phyloP scores from a whole-genome alignment of 192 early-diverging fungal genomes.

The Fimicolochytrium jonesii region DNA sequence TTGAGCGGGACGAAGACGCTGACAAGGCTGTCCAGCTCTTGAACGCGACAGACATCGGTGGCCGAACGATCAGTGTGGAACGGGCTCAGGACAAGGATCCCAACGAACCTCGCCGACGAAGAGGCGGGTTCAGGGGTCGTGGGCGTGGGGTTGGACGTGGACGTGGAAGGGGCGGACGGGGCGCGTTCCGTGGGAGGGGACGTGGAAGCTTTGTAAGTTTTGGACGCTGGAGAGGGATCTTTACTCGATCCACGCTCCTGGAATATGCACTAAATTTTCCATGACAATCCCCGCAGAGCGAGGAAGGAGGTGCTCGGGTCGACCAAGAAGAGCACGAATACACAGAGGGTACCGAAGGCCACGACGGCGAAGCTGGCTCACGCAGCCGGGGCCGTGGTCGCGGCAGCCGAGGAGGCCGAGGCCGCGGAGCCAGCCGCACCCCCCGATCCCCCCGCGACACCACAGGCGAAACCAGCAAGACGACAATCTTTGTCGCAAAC shows the following conservation, averaged over 20 bases:
- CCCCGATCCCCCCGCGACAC: slow-evolving; percentile 22
- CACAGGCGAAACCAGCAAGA: slow-evolving; percentile 32
- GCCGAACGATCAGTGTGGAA: slow-evolving; percentile 89
- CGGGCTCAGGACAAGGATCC: slow-evolving; percentile 63
- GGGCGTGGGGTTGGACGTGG: slow-evolving; percentile 16
- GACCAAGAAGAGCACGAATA: slow-evolving; percentile 15
- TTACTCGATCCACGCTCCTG: too few species aligned
- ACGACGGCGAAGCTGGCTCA: slow-evolving; percentile 25
- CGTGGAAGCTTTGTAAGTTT: too few species aligned
- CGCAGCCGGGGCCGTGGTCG: slow-evolving; percentile 29
- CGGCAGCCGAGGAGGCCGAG: slow-evolving; percentile 31
- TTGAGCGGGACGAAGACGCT: slow-evolving; percentile 62
- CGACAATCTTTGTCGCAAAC: slow-evolving; percentile 58
- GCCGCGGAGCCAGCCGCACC: slow-evolving; percentile 16
- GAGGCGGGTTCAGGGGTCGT: slow-evolving; percentile 5
- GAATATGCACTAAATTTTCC: too few species aligned
- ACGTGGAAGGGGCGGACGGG: slow-evolving; percentile 22
- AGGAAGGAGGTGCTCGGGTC: slow-evolving; percentile 5
- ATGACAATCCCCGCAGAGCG: too few species aligned
- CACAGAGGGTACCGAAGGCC: slow-evolving; percentile 20
- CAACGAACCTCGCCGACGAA: slow-evolving; percentile 27
- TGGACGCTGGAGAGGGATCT: too few species aligned
- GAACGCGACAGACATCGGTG: slow-evolving; percentile 53
- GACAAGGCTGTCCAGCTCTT: slow-evolving; percentile 66
- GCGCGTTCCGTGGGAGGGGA: slow-evolving; percentile 1